A percentile compares a stretch with the other conserved stretches of the same genome.
These are phyloP conservation scores for Penicillium brevicompactum DNA, from an alignment of 2,329 filamentous ascomycete species.

Conservation along the genomic window DNA sequence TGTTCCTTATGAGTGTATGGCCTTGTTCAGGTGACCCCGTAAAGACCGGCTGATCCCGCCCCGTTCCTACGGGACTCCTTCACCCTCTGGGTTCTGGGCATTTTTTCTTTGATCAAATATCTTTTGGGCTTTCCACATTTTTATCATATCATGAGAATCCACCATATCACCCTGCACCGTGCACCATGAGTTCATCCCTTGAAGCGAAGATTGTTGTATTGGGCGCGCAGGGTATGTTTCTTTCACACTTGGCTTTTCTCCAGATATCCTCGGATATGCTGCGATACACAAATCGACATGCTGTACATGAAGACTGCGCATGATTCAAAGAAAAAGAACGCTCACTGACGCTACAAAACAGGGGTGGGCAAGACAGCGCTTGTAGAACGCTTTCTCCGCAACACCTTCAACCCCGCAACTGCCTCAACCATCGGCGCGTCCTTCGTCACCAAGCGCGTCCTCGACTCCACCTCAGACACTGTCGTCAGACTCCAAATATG, in stretches of 20 bases:
- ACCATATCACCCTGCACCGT: slow-evolving; percentile 29
- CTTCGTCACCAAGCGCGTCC: slow-evolving; percentile 76
- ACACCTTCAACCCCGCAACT: slow-evolving; percentile 46
- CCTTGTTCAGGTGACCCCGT: background rate
- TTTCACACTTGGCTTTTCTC: background rate
- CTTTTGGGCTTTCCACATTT: background rate
- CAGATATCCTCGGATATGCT: background rate
- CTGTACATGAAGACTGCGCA: background rate
- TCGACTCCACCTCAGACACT: slow-evolving; percentile 82
- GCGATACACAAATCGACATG: background rate
- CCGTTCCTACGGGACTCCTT: background rate
- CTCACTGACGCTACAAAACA: slow-evolving; percentile 17
- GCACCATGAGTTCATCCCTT: slow-evolving; percentile 50
- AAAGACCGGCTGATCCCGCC: slow-evolving; percentile 23
- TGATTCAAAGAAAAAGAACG: background rate
- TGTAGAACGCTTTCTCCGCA: slow-evolving; percentile 53
- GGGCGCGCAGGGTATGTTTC: slow-evolving; percentile 49
- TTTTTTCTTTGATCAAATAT: background rate
- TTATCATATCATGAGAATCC: slow-evolving; percentile 32
- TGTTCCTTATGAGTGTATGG: background rate
- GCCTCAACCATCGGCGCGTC: slow-evolving; percentile 75
- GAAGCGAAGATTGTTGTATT: slow-evolving; percentile 58
- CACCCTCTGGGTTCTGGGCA: background rate
- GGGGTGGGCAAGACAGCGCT: slow-evolving; percentile 57
- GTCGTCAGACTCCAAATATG: slow-evolving; percentile 91